A percentile compares a stretch with the other conserved stretches of the same genome.
Conservation (phyloP, 805 yeast species). For the Candida sonorensis region DNA sequence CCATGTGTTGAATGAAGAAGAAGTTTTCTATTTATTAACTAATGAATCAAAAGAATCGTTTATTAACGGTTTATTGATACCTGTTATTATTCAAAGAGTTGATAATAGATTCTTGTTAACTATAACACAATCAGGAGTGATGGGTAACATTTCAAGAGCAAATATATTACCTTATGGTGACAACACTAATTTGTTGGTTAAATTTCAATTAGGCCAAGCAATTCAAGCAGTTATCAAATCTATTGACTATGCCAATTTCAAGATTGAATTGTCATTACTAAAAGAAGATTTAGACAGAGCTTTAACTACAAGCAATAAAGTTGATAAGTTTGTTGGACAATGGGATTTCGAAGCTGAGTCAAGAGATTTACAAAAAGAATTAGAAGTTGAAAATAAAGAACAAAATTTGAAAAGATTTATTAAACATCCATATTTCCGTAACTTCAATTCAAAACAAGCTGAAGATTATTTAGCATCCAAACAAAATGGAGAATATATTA, state of each 20-base stretch:
- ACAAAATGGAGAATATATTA: conserved; percentile 85
- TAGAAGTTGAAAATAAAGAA: conserved; percentile 55
- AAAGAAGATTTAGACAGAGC: conserved; percentile 59
- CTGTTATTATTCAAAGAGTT: conserved; percentile 67
- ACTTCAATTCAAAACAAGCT: conserved; percentile 80
- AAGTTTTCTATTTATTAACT: conserved; percentile 82
- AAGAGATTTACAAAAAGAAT: conserved; percentile 52
- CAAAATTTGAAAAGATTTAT: conserved; percentile 69
- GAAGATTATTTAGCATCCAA: conserved; percentile 87
- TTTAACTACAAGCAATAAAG: conserved; percentile 30
- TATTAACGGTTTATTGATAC: conserved; percentile 62
- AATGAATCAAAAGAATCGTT: conserved; percentile 75
- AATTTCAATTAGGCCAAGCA: conserved; percentile 65
- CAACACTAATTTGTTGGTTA: conserved; percentile 31
- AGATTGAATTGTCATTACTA: conserved; percentile 66
- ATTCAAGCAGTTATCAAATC: conserved; percentile 73
- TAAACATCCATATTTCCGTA: conserved; percentile 86
- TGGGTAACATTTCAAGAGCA: conserved; percentile 26
- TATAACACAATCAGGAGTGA: conserved; percentile 50
- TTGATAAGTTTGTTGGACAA: conserved; percentile 46
- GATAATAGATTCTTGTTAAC: conserved; percentile 34
- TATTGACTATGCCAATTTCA: conserved; percentile 68
- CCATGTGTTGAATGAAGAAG: conserved; percentile 56
- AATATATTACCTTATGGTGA: conserved; percentile 40
- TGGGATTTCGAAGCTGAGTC: conserved; percentile 81